Base-by-base conservation (phyloP, 257 asterid genomes). In the Solanum habrochaites region DNA sequence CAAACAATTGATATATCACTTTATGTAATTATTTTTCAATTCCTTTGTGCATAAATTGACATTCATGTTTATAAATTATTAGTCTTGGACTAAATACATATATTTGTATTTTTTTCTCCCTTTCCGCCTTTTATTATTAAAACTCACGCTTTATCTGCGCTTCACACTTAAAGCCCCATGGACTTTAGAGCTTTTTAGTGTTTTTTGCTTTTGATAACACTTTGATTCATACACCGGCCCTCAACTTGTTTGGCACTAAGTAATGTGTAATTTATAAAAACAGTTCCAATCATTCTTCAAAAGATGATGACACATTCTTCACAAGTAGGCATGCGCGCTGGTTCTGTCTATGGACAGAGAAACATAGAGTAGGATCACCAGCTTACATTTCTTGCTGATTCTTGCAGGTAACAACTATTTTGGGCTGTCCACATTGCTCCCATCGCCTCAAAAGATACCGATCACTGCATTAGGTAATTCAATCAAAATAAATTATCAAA, bases 361-460 rank as follows among this genome's bases (percentile, higher is more conserved):
- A 87, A 69, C 45, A 69, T 42, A 52, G 21, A 69, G 85, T 85
- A 27, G 85, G 74, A 82, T 86, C 90, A 86, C 83, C 89, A 86
- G 87, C 98, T 94, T 93, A 95, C 99, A 97, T 97, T 95, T 97
- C 99, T 90, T 93, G 99, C 92, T 94, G 99, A 93, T 95, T 97
- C 94, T 94, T 97, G 97, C 99, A 97, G 13, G 98, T 93, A 52
- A 97, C 97, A 12, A 97, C 99, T 87, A 97, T 97, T 89, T 97
- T 97, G 87, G 99, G 95, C 88, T 97, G 99, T 47, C 99, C 99
- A 25, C 95, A 90, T 25, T 86, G 94, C 91, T 97, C 99, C 99
- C 99, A 95, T 88, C 93, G 92, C 90, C 96, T 91, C 92, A 97
- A 89, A 73, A 97, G 99, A 74, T 94, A 93, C 42, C 95, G 92